Base-by-base conservation (phyloP, 1,139 yeast genomes). In the Maudiozyma humilis region DNA sequence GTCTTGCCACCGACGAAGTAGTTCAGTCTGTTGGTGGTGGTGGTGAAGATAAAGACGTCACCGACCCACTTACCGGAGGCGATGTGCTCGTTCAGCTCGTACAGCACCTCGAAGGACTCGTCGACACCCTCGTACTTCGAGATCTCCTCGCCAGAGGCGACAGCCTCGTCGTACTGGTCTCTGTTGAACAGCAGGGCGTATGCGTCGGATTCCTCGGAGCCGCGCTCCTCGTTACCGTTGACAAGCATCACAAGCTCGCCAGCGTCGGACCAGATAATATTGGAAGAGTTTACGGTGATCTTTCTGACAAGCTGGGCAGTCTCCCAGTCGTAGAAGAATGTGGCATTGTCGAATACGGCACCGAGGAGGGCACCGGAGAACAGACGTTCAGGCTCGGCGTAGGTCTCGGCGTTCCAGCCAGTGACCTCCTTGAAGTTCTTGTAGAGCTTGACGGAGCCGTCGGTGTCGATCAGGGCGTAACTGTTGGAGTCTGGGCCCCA, bases 11-110 rank as follows among this genome's bases (percentile, higher is more conserved):
- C 98, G 51, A 91, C 97, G 51, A 87, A 78, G 65, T 91, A 93
- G 67, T 89, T 91, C 60, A 93, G 75, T 64, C 97, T 79, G 66
- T 88, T 87, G 31, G 95, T 77, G 18, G 81, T 58, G 1, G 95
- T 82, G 14, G 97, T 87, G 70, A 83, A 91, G 45, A 91, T 78
- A 63, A 89, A 89, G 36, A 93, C 96, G 68, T 91, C 97, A 53
- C 98, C 98, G 57, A 89, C 87, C 85, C 96, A 91, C 63, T 82
- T 82, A 57, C 96, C 96, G 17, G 95, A 82, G 49, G 85, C 78
- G 35, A 91, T 78, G 27, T 82, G 69, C 61, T 91, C 98, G 45
- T 79, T 78, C 50, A 88, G 76, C 50, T 93, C 95, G 59, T 80
- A 78, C 47, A 86, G 70, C 25, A 89, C 93, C 49, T 86, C 94